These are phyloP conservation scores for Hypoxylon sp. DNA, from an alignment of 2,329 filamentous ascomycete species.

Conservation along the genomic window DNA sequence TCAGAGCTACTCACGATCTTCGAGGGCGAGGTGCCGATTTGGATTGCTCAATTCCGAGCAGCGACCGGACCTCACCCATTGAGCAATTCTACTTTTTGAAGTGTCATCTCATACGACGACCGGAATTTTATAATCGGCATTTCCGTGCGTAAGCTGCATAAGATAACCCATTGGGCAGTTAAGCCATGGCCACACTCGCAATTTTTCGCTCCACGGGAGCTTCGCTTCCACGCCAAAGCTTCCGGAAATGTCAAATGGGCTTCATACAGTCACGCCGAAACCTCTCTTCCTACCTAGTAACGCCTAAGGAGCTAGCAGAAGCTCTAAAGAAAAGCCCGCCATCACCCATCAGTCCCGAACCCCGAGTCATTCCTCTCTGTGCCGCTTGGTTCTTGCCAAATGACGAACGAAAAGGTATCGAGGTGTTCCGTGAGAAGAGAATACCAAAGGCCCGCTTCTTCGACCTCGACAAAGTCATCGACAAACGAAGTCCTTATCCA, in stretches of 20 bases:
- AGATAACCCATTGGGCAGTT: slow-evolving; percentile 32
- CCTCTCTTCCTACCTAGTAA: slow-evolving; percentile 88
- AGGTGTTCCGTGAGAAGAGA: slow-evolving; percentile 84
- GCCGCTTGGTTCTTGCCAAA: slow-evolving; percentile 98
- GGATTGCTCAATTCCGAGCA: slow-evolving; percentile 31
- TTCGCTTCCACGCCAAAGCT: slow-evolving; percentile 57
- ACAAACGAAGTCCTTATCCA: slow-evolving; percentile 89
- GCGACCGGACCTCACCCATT: slow-evolving; percentile 36
- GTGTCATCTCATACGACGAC: slow-evolving; percentile 38
- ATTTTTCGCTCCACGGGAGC: slow-evolving; percentile 61
- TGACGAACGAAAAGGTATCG: slow-evolving; percentile 83
- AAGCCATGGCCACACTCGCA: slow-evolving; percentile 61
- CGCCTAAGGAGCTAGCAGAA: slow-evolving; percentile 83
- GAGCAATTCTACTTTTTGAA: slow-evolving; percentile 13
- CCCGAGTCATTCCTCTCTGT: slow-evolving; percentile 89
- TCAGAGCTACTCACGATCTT: slow-evolving; percentile 29
- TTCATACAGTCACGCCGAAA: slow-evolving; percentile 63
- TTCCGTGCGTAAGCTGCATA: slow-evolving; percentile 37
- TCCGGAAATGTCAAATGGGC: slow-evolving; percentile 54
- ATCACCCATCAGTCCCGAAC: slow-evolving; percentile 83
- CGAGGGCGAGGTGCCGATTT: slow-evolving; percentile 40
- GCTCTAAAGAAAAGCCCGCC: slow-evolving; percentile 87
- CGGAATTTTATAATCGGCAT: slow-evolving; percentile 40
- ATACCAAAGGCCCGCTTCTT: slow-evolving; percentile 96
- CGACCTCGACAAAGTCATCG: slow-evolving; percentile 92